Evolutionary conservation across 2,329 filamentous ascomycete genomes (phyloP).

Genomic region (Xylaria sp.): DNA sequence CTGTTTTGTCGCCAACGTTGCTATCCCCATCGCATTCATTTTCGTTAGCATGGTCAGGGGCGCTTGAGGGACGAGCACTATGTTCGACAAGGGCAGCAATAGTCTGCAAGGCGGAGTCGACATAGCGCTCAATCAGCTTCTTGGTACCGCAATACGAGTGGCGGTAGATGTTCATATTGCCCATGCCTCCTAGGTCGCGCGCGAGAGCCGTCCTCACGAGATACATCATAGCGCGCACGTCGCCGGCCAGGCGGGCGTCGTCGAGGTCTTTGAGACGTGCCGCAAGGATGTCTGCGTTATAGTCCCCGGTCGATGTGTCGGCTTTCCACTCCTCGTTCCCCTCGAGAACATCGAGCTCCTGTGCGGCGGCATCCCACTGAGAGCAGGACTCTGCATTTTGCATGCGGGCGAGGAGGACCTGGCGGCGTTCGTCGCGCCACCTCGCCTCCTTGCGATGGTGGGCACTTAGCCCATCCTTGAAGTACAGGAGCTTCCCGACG

Average conservation of each 20-base stretch:
- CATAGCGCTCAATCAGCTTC: constrained; percentile 83
- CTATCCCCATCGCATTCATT: background rate
- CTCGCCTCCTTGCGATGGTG: constrained; percentile 55
- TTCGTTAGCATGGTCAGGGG: constrained; percentile 48
- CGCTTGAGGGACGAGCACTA: constrained; percentile 46
- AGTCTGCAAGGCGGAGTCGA: constrained; percentile 76
- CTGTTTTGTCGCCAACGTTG: constrained; percentile 46
- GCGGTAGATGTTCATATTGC: constrained; percentile 79
- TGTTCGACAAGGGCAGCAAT: constrained; percentile 73
- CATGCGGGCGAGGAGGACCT: constrained; percentile 68
- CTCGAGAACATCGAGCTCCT: constrained; percentile 78
- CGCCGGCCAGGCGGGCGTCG: constrained; percentile 71
- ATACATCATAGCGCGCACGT: constrained; percentile 79
- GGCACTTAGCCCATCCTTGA: constrained; percentile 58
- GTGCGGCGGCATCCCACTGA: constrained; percentile 78
- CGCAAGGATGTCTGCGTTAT: constrained; percentile 72
- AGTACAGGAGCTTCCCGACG: constrained; percentile 51
- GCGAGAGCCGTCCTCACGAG: constrained; percentile 80
- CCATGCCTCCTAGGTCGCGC: constrained; percentile 85
- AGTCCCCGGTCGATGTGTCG: constrained; percentile 66
- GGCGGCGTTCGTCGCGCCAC: constrained; percentile 62
- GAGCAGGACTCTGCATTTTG: constrained; percentile 69
- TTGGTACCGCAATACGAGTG: constrained; percentile 89
- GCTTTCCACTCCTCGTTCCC: constrained; percentile 83
- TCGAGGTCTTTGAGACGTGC: constrained; percentile 75